Evolutionary conservation across 2,329 filamentous ascomycete genomes (phyloP), one percentile per base, ranked within the genome.

Genomic region (Didymellaceae sp.): DNA sequence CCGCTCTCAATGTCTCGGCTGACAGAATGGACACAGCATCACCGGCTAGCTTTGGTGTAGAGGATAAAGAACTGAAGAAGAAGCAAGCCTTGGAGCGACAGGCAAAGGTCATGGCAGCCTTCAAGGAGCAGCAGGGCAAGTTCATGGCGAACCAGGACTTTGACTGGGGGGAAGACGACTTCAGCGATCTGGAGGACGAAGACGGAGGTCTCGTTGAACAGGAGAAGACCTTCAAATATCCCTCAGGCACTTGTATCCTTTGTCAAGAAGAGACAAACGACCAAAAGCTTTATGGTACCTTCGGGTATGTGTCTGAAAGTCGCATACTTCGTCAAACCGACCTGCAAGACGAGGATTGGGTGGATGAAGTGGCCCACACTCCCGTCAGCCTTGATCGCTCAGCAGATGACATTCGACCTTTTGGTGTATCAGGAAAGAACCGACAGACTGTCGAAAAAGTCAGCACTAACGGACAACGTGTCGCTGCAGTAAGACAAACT

Each of bases 201-300:
- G 75, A 77, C 21, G 79, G 81, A 33, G 71, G 74, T 6, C 78
- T 82, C 7, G 78, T 82, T 9, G 84, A 86, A 57, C 82, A 90
- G 62, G 82, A 85, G 67, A 90, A 88, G 61, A 82, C 84, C 34
- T 96, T 92, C 86, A 94, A 91, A 68, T 99, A 95, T 69, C 94
- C 95, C 1, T 84, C 86, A 18, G 94, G 92, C 13, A 96, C 91
- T 18, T 99, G 94, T 71, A 97, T 99, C 45, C 78, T 97, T 13
- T 99, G 94, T 67, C 94, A 97, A 72, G 95, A 99, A 74, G 91
- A 97, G 61, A 94, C 91, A 2, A 91, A 93, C 62, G 93, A 97
- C 58, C 86, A 87, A 10, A 85, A 87, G 31, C 81, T 97, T 1
- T 97, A 95, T 68, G 94, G 94, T 52, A 96, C 93, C 0, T 97